phyloP scores from a whole-genome alignment of 139 green algal genomes.

The Diplosphaera chodatii region DNA sequence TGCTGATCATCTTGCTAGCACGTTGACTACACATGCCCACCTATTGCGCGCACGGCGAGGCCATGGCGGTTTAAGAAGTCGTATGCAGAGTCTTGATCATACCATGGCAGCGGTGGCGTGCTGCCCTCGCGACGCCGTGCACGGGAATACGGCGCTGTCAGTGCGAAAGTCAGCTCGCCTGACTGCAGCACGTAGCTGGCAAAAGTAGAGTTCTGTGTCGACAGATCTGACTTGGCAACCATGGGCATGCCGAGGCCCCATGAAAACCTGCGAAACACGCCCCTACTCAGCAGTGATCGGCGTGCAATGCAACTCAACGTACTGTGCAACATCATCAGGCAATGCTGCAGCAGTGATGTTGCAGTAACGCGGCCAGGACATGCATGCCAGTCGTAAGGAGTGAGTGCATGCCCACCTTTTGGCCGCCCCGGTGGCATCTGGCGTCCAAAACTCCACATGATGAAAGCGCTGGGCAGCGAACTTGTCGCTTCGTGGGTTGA shows the following conservation, averaged over 20 bases:
- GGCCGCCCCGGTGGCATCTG: not conserved
- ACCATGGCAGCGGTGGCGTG: conserved; percentile 37
- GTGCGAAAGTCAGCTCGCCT: conserved; percentile 84
- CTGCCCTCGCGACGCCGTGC: not conserved
- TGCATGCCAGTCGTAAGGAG: too few species aligned
- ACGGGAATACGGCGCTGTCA: conserved; percentile 86
- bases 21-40: too few species aligned
- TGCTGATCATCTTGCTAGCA: too few species aligned
- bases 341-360: too few species aligned
- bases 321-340: too few species aligned
- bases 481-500: conserved; percentile 5
- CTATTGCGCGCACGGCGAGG: conserved; percentile 80
- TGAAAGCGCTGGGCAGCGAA: conserved; percentile 32
- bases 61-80: conserved; percentile 83
- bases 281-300: too few species aligned
- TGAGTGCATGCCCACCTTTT: not conserved
- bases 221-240: conserved; percentile 83
- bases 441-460: conserved; percentile 13
- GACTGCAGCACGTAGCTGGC: conserved; percentile 78
- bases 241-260: conserved; percentile 86
- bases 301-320: too few species aligned
- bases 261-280: too few species aligned
- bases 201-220: conserved; percentile 79
- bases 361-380: too few species aligned
- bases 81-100: conserved; percentile 44